Base-by-base conservation (phyloP, 352 stramenopile species). In the Pythium sukuiense region DNA sequence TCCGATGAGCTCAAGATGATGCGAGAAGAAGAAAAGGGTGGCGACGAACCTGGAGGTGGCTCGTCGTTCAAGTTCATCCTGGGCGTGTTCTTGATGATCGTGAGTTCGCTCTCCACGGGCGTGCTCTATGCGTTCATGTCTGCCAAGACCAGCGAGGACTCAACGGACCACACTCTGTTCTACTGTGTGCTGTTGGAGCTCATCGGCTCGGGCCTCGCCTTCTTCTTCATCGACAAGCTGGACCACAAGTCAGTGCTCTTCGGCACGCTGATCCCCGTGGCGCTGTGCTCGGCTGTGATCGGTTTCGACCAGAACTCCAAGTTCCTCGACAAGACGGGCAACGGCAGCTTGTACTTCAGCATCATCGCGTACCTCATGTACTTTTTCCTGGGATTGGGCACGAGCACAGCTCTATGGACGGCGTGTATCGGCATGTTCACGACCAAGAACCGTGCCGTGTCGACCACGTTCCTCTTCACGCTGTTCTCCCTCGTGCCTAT, bases 191-290 rank as follows among this genome's bases (percentile, higher is more conserved):
- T 53, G 6, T 57, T 95, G 12, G 83, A 95, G 71, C 79, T 92
- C 50, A 52, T 90, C 6, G 84, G 86, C 26, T 81, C 84, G 6
- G 49, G 92, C 6, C 83, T 95, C 24, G 91, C 83, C 62, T 95
- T 95, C 71, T 92, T 95, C 67, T 88, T 95, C 69, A 92, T 95
- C 66, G 86, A 95, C 69, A 75, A 77, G 12, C 80, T 90, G 41
- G 76, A 91, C 63, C 86, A 95, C 74, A 76, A 76, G 29, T 80
- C 83, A 0, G 61, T 70, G 6, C 63, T 85, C 9, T 81, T 89
- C 26, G 80, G 79, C 29, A 90, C 85, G 53, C 69, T 93, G 9
- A 79, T 79, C 9, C 50, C 67, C n/a, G 56, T 63, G 20, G 76
- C 70, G 18, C 73, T 39, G 55, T 82, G 9, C 45, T 93, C 14